Evolutionary conservation across 352 stramenopile genomes (phyloP).

Genomic region (Phytophthora pluvialis): DNA sequence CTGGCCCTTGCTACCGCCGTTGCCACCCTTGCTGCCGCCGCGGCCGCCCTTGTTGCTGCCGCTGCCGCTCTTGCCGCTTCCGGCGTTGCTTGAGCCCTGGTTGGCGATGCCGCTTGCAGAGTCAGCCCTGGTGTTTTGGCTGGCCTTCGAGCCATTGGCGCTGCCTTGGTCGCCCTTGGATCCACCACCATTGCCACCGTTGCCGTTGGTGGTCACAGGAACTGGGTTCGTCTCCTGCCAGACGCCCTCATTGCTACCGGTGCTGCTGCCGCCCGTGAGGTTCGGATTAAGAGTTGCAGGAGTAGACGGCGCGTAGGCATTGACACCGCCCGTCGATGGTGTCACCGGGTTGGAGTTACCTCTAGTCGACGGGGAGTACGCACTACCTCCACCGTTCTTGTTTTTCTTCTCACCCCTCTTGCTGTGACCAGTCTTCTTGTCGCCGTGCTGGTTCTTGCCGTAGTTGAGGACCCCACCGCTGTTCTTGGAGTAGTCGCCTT

Average conservation of each 20-base stretch:
- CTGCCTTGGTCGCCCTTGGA: background rate
- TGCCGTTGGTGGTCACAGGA: background rate
- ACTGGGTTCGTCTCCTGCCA: background rate
- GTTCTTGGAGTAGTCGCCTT: background rate
- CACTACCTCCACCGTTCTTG: background rate
- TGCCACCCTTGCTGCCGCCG: background rate
- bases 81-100: background rate
- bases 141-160: no score
- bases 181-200: background rate
- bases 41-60: no score
- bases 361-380: background rate
- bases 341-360: background rate
- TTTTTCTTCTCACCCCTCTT: background rate
- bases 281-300: conserved; percentile 2
- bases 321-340: background rate
- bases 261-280: background rate
- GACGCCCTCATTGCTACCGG: no score
- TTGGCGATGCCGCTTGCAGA: background rate
- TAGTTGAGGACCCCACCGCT: background rate
- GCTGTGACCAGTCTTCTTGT: background rate
- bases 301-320: conserved; percentile 2
- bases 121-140: background rate
- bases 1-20: background rate
- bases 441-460: background rate
- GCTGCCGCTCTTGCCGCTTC: no score